Evolutionary conservation across 495 filamentous ascomycete species (phyloP).

Genomic region (Aspergillus wentii): DNA sequence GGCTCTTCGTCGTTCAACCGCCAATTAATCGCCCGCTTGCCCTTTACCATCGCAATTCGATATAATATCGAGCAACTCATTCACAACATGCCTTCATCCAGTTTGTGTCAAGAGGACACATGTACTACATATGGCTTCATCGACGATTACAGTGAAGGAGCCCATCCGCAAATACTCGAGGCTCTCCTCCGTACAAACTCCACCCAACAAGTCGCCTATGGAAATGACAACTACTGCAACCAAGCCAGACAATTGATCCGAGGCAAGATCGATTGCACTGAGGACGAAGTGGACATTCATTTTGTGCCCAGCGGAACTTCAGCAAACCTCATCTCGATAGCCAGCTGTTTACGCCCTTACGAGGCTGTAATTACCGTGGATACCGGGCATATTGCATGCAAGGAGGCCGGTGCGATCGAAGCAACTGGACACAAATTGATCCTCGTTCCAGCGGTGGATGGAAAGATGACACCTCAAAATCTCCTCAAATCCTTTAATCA

Average conservation of each 20-base stretch:
- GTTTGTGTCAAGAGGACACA: slow-evolving; percentile 5
- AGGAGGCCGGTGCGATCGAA: slow-evolving; percentile 42
- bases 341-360: slow-evolving; percentile 37
- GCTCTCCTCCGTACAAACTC: slow-evolving; percentile 34
- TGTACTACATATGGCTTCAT: slow-evolving; percentile 38
- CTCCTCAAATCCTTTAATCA: slow-evolving; percentile 29
- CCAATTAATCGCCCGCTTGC: too few species aligned
- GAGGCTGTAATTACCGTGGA: slow-evolving; percentile 40
- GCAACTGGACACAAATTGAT: slow-evolving; percentile 44
- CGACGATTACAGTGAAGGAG: slow-evolving; percentile 45
- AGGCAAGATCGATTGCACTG: slow-evolving; percentile 20
- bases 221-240: slow-evolving; percentile 30
- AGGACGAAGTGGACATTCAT: slow-evolving; percentile 37
- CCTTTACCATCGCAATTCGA: too few species aligned
- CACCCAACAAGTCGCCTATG: slow-evolving; percentile 37
- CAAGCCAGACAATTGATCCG: slow-evolving; percentile 29
- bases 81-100: slow-evolving; percentile 6
- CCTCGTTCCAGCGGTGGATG: slow-evolving; percentile 28
- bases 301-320: slow-evolving; percentile 42
- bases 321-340: slow-evolving; percentile 40
- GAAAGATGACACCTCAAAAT: slow-evolving; percentile 35
- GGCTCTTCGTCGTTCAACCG: too few species aligned
- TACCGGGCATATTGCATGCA: slow-evolving; percentile 37
- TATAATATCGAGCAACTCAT: too few species aligned
- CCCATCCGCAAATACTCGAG: slow-evolving; percentile 38